Percentiles rank a stretch among this genome's conserved stretches.
phyloP scores from a whole-genome alignment of 2,329 filamentous ascomycete genomes.

The Pseudogymnoascus sp. region DNA sequence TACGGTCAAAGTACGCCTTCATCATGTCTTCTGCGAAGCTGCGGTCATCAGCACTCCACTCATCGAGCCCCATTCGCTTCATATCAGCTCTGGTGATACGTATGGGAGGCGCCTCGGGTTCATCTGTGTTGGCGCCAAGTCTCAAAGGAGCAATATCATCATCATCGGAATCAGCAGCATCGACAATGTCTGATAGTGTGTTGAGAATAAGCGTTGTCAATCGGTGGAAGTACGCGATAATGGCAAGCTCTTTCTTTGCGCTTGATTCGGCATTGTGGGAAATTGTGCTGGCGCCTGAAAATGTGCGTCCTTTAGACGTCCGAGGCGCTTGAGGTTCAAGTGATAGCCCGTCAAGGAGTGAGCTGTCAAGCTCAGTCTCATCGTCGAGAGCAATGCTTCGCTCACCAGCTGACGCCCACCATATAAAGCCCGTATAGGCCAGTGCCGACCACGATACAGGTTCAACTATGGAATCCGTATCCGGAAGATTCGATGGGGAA shows the following conservation, averaged over 20 bases:
- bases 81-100: slow-evolving; percentile 58
- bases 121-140: slow-evolving; percentile 35
- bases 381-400: slow-evolving; percentile 54
- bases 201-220: slow-evolving; percentile 60
- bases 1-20: slow-evolving; percentile 57
- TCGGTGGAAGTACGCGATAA: slow-evolving; percentile 76
- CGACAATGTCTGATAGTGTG: slow-evolving; percentile 55
- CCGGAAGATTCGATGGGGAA: slow-evolving; percentile 38
- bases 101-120: slow-evolving; percentile 31
- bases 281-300: slow-evolving; percentile 35
- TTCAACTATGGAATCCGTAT: slow-evolving; percentile 50
- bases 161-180: slow-evolving; percentile 33
- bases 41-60: slow-evolving; percentile 67
- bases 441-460: slow-evolving; percentile 64
- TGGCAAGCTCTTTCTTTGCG: slow-evolving; percentile 52
- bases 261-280: slow-evolving; percentile 9
- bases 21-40: slow-evolving; percentile 58
- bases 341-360: slow-evolving; percentile 47
- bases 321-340: slow-evolving; percentile 26
- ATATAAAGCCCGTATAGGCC: slow-evolving; percentile 78
- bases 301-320: slow-evolving; percentile 20
- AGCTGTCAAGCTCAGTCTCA: slow-evolving; percentile 50
- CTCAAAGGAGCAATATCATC: slow-evolving; percentile 31
- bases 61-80: slow-evolving; percentile 66
- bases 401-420: slow-evolving; percentile 82